phyloP scores from a whole-genome alignment of 2,329 filamentous ascomycete genomes.

The Claviceps humidiphila region DNA sequence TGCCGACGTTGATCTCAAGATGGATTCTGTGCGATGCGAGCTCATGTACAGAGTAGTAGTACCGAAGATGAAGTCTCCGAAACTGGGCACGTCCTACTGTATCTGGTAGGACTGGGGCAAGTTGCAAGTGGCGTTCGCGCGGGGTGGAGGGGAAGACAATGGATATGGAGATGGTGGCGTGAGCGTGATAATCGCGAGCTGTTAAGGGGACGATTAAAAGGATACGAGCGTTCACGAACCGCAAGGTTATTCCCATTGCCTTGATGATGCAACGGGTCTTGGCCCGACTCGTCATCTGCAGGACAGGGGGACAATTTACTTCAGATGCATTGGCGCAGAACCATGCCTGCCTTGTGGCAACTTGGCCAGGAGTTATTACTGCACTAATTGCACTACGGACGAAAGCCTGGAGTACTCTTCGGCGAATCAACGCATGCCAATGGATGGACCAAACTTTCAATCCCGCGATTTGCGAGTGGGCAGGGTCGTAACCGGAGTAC shows the following conservation, averaged over 20 bases:
- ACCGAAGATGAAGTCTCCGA: background rate
- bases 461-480: no score
- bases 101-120: background rate
- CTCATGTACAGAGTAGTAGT: background rate
- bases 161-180: background rate
- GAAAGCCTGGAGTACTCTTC: no score
- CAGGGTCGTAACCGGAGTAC: no score
- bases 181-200: background rate
- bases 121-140: conserved; percentile 5
- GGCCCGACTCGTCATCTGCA: background rate
- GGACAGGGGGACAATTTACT: background rate
- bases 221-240: background rate
- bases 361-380: no score
- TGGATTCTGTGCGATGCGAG: background rate
- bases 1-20: background rate
- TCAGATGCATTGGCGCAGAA: background rate
- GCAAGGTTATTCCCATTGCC: background rate
- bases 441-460: no score
- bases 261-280: background rate
- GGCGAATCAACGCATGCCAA: no score
- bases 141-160: conserved; percentile 2
- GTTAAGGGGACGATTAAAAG: background rate
- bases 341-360: background rate
- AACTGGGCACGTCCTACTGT: background rate
- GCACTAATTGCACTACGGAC: no score